Percentiles rank a stretch among this genome's conserved stretches.
Conservation (phyloP, 768 basidiomycete genomes). For the Pulveroboletus sp. region DNA sequence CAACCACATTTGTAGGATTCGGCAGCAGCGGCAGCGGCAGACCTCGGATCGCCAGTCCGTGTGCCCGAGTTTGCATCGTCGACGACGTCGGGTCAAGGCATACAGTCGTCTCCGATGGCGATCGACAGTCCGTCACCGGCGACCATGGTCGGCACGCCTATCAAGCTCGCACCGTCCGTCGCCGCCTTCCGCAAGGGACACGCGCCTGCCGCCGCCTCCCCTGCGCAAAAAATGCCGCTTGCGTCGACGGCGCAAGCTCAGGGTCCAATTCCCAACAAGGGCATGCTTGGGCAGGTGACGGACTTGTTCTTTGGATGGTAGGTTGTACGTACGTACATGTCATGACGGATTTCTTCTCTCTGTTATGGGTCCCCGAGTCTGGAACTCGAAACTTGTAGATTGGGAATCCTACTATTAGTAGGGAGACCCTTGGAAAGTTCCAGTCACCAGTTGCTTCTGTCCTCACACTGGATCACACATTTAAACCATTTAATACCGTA, state of each 20-base stretch:
- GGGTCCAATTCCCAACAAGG: conserved; percentile 44
- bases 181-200: conserved; percentile 64
- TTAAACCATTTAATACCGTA: no score
- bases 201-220: conserved; percentile 14
- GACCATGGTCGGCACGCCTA: conserved; percentile 62
- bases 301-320: conserved; percentile 85
- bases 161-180: conserved; percentile 66
- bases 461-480: no score
- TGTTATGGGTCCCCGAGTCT: no score
- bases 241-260: conserved; percentile 10
- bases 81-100: conserved; percentile 5
- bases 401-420: no score
- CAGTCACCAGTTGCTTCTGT: no score
- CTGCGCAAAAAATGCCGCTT: conserved; percentile 23
- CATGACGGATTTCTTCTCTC: neutral
- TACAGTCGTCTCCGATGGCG: conserved; percentile 42
- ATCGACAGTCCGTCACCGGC: conserved; percentile 41
- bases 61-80: conserved; percentile 15
- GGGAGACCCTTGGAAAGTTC: no score
- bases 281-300: conserved; percentile 68
- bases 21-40: conserved; percentile 46
- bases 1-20: conserved; percentile 60
- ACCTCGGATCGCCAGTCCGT: conserved; percentile 39
- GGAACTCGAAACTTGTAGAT: no score
- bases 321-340: conserved; percentile 5